Percentiles rank a stretch among this genome's conserved stretches.
These are phyloP conservation scores for Aspergillus sergii DNA, from an alignment of 2,329 filamentous ascomycete species.

Conservation along the genomic window DNA sequence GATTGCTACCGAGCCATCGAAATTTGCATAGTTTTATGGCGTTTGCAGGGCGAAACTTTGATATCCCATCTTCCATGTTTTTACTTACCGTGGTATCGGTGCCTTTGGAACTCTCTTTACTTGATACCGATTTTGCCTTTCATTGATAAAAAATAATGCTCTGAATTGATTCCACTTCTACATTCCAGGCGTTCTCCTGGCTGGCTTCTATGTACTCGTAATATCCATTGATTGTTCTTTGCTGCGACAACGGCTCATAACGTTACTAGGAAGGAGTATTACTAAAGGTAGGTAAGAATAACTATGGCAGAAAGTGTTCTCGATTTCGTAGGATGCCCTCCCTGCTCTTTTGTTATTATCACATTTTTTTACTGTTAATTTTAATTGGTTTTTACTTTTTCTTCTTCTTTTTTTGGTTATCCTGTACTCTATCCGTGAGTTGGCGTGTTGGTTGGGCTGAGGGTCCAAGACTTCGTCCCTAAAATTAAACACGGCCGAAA, in stretches of 20 bases:
- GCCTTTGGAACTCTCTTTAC: too few species aligned
- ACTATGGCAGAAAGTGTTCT: not conserved
- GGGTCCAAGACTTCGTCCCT: not conserved
- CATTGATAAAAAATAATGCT: not conserved
- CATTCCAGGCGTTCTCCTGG: not conserved
- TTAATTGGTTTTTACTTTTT: not conserved
- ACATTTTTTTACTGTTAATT: not conserved
- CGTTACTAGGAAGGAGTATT: not conserved
- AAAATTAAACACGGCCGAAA: not conserved
- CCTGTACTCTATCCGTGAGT: not conserved
- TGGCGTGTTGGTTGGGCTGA: not conserved
- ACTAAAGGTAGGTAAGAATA: not conserved
- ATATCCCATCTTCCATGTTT: not conserved
- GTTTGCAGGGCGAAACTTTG: slow-evolving; percentile 1
- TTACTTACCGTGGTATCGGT: not conserved
- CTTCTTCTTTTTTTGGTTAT: not conserved
- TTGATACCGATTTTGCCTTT: not conserved
- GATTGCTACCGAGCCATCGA: not conserved
- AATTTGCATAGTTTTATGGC: not conserved
- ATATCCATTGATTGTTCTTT: not conserved
- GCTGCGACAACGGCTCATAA: not conserved
- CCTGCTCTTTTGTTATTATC: too few species aligned
- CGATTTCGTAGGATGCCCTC: too few species aligned
- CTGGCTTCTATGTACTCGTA: not conserved
- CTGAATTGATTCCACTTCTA: not conserved